Conservation (phyloP, 202 grass and related monocot genomes). For the Brachypodium distachyon region DNA sequence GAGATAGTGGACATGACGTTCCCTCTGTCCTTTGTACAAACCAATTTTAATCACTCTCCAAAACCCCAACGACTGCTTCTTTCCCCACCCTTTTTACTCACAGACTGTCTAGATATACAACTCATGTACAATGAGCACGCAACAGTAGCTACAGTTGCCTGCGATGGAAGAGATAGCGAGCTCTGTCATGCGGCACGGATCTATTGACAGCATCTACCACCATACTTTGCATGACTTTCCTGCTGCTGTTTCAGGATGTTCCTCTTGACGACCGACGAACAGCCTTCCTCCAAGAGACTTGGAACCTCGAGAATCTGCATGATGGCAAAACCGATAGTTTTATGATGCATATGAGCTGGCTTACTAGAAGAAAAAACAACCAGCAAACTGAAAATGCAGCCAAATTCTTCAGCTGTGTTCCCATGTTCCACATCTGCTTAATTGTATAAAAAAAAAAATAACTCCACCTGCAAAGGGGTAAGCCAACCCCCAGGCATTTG, state of each 20-base stretch:
- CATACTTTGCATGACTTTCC: slow-evolving; percentile 51
- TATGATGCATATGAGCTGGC: neutral
- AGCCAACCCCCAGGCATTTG: no score
- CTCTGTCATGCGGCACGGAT: neutral
- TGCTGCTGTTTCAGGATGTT: slow-evolving; percentile 93
- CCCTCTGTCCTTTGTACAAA: slow-evolving; percentile 49
- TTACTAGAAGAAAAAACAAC: neutral
- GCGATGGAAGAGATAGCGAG: neutral
- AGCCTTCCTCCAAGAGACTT: slow-evolving; percentile 86
- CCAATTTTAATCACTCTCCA: slow-evolving; percentile 35
- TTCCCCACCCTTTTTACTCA: slow-evolving; percentile 22
- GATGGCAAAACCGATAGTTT: neutral
- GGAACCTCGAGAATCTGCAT: slow-evolving; percentile 86
- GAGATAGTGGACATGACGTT: neutral
- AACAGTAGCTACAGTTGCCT: neutral
- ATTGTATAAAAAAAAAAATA: neutral
- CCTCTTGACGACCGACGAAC: slow-evolving; percentile 66
- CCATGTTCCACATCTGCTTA: neutral
- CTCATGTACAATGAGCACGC: slow-evolving; percentile 47
- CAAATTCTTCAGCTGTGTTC: neutral
- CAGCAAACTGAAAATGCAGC: neutral
- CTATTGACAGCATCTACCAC: slow-evolving; percentile 61
- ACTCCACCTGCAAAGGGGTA: no score
- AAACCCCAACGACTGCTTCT: slow-evolving; percentile 16
- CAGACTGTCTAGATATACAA: slow-evolving; percentile 41